phyloP scores from a whole-genome alignment of 305 asterid species.

The Solanum hybrid region DNA sequence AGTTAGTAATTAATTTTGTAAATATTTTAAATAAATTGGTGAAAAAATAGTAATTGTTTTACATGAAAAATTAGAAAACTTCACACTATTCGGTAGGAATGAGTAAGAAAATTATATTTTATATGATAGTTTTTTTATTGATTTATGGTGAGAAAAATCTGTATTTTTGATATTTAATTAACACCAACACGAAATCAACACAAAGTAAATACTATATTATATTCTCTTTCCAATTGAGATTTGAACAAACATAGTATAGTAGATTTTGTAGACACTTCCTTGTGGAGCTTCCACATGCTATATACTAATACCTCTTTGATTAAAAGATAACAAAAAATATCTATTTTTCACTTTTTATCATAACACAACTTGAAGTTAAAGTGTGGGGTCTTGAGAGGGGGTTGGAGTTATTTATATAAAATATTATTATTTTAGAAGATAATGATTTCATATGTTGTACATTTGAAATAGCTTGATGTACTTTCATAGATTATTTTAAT shows the following conservation, averaged over 20 bases:
- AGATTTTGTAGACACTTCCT: background rate
- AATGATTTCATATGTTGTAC: background rate
- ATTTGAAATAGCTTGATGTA: background rate
- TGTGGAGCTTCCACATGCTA: conserved; percentile 1
- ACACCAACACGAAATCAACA: background rate
- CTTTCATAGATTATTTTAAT: background rate
- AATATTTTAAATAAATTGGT: too few species aligned
- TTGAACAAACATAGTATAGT: background rate
- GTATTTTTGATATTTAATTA: background rate
- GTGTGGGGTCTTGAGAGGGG: background rate
- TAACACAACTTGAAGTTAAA: background rate
- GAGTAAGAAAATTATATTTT: background rate
- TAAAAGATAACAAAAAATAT: background rate
- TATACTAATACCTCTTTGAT: background rate
- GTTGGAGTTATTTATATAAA: background rate
- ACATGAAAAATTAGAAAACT: background rate
- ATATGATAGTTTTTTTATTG: too few species aligned
- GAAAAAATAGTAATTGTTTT: background rate
- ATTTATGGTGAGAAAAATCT: background rate
- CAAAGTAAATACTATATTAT: background rate
- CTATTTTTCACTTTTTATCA: background rate
- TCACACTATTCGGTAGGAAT: background rate
- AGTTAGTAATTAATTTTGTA: background rate
- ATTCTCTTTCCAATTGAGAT: background rate
- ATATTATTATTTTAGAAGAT: background rate